phyloP scores from a whole-genome alignment of 345 rosid genomes.

The Leavenworthia alabamica region DNA sequence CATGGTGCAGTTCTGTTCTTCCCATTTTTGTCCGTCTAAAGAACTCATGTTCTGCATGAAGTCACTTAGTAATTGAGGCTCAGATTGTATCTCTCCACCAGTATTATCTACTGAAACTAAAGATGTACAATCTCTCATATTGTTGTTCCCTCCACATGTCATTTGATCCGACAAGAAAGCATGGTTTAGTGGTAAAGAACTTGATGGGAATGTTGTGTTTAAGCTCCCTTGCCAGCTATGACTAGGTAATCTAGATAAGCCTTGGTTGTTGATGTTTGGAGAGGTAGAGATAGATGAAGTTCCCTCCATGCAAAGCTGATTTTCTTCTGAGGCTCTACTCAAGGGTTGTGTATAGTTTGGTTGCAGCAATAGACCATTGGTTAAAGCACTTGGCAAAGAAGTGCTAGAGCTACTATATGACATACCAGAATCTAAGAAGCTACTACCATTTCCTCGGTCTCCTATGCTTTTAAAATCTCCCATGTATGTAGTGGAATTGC shows the following conservation, averaged over 20 bases:
- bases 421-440: constrained; percentile 36
- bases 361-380: constrained; percentile 41
- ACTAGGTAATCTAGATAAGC: constrained; percentile 44
- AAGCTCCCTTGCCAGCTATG: constrained; percentile 48
- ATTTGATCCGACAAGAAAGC: constrained; percentile 36
- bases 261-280: constrained; percentile 29
- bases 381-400: constrained; percentile 31
- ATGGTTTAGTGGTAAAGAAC: constrained; percentile 38
- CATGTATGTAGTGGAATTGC: constrained; percentile 34
- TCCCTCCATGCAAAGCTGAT: constrained; percentile 40
- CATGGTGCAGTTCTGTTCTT: constrained; percentile 36
- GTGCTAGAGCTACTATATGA: constrained; percentile 39
- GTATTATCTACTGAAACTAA: constrained; percentile 35
- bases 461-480: constrained; percentile 40
- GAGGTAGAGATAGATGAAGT: constrained; percentile 36
- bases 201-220: constrained; percentile 43
- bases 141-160: constrained; percentile 32
- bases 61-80: constrained; percentile 38
- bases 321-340: constrained; percentile 31
- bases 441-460: constrained; percentile 24
- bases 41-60: constrained; percentile 36
- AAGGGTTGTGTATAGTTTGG: constrained; percentile 29
- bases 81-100: constrained; percentile 44
- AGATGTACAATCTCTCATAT: constrained; percentile 39
- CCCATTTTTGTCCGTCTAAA: constrained; percentile 42